These are phyloP conservation scores for Chrysanthemum makinoi DNA, from an alignment of 129 eudicot genomes.

Conservation along the genomic window DNA sequence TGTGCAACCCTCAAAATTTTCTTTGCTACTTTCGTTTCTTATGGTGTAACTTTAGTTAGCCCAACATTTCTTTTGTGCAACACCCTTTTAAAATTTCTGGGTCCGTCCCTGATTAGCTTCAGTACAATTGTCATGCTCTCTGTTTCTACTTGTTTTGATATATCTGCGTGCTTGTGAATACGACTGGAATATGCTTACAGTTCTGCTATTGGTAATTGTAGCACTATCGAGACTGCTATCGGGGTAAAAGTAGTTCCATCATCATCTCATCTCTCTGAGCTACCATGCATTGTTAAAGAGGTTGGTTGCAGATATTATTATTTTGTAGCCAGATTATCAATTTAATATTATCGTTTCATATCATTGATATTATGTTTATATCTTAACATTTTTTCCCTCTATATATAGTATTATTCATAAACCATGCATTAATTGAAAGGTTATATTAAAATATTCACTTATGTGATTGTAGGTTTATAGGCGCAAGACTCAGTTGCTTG, in stretches of 20 bases:
- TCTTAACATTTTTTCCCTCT: background rate
- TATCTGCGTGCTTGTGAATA: too few relatives aligned
- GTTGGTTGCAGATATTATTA: slow-evolving; percentile 21
- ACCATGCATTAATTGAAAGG: background rate
- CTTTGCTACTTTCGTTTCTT: too few relatives aligned
- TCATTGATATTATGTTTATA: background rate
- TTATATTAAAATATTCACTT: background rate
- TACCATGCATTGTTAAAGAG: slow-evolving; percentile 26
- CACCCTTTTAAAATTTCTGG: too few relatives aligned
- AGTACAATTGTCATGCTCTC: too few relatives aligned
- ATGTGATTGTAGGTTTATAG: slow-evolving; percentile 29
- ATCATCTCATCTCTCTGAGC: slow-evolving; percentile 21
- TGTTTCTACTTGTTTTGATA: too few relatives aligned
- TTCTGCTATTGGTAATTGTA: slow-evolving; percentile 23
- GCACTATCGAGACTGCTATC: slow-evolving; percentile 37
- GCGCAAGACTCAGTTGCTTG: slow-evolving; percentile 13
- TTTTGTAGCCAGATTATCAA: slow-evolving; percentile 3
- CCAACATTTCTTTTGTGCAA: too few relatives aligned
- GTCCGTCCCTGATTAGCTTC: too few relatives aligned
- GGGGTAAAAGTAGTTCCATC: slow-evolving; percentile 36
- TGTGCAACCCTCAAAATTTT: too few relatives aligned
- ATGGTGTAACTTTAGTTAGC: too few relatives aligned
- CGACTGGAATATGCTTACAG: background rate
- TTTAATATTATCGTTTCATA: background rate
- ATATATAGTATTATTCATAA: background rate